These are phyloP conservation scores for Dioscorea cayenensis DNA, from an alignment of 116 monocot genomes.

Conservation along the genomic window DNA sequence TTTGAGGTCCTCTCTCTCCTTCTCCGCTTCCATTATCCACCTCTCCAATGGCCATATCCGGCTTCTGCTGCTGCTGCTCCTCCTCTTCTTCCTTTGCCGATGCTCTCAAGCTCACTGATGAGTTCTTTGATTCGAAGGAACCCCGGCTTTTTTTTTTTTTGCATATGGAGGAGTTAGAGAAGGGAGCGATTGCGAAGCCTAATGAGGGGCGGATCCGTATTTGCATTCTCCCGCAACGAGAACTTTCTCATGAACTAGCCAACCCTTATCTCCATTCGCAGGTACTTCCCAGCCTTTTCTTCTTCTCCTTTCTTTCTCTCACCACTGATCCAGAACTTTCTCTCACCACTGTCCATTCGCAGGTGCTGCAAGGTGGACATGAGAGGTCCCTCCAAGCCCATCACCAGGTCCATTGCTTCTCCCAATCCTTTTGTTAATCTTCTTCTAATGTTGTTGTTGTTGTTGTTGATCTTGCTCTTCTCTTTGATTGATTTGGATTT, in stretches of 20 bases:
- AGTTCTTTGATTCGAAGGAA: too few relatives aligned
- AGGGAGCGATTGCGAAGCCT: too few relatives aligned
- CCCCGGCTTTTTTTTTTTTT: too few relatives aligned
- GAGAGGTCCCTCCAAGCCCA: conserved; percentile 12
- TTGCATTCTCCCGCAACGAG: conserved; percentile 28
- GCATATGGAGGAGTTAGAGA: too few relatives aligned
- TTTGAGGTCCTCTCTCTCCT: too few relatives aligned
- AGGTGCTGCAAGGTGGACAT: conserved; percentile 24
- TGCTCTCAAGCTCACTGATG: too few relatives aligned
- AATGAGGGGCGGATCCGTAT: background rate
- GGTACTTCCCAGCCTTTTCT: conserved; percentile 27
- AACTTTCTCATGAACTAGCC: conserved; percentile 42
- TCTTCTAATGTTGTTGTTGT: background rate
- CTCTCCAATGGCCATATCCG: too few relatives aligned
- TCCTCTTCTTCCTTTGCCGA: too few relatives aligned
- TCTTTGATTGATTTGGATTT: background rate
- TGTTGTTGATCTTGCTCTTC: background rate
- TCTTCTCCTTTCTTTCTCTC: conserved; percentile 28
- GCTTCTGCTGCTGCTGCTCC: too few relatives aligned
- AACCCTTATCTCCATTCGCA: conserved; percentile 30
- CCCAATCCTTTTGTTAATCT: too few relatives aligned
- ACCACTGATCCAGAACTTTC: conserved; percentile 33
- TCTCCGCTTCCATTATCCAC: too few relatives aligned
- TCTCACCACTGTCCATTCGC: conserved; percentile 22
- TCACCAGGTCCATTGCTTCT: background rate